A percentile compares a stretch with the other conserved stretches of the same genome.
These are phyloP conservation scores for Boletus barrowsii DNA, from an alignment of 768 basidiomycete genomes.

Conservation along the genomic window DNA sequence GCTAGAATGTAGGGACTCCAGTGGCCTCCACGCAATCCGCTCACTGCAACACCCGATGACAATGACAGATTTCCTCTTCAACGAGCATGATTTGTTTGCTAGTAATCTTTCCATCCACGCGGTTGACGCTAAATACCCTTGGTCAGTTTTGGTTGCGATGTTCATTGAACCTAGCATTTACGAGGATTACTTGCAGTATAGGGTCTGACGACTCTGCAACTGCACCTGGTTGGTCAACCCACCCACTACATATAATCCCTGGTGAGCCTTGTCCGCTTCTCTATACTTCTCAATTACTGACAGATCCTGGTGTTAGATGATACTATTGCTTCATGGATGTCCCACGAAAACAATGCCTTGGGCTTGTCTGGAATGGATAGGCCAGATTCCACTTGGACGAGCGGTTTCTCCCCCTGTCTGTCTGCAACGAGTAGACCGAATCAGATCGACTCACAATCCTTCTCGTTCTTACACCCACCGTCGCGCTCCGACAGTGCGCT, in stretches of 20 bases:
- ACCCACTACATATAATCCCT: not conserved
- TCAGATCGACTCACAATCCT: not conserved
- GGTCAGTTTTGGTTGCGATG: not conserved
- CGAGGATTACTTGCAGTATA: not conserved
- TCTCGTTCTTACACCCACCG: not conserved
- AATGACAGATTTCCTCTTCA: not conserved
- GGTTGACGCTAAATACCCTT: not conserved
- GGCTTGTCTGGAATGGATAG: not conserved
- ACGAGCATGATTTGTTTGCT: not conserved
- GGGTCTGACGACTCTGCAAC: not conserved
- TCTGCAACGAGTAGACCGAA: not conserved
- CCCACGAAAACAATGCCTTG: not conserved
- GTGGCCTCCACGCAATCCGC: not conserved
- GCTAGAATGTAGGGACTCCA: not conserved
- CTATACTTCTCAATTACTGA: not conserved
- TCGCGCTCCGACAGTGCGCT: not conserved
- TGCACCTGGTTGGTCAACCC: not conserved
- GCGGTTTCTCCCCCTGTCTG: not conserved
- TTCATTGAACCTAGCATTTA: not conserved
- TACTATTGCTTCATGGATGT: not conserved
- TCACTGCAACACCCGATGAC: not conserved
- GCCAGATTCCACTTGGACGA: not conserved
- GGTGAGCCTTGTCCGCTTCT: not conserved
- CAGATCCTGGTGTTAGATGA: not conserved
- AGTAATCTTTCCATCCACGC: not conserved